These are phyloP conservation scores for Berberis vulgaris DNA, from an alignment of 164 flowering plant genomes.

Conservation along the genomic window DNA sequence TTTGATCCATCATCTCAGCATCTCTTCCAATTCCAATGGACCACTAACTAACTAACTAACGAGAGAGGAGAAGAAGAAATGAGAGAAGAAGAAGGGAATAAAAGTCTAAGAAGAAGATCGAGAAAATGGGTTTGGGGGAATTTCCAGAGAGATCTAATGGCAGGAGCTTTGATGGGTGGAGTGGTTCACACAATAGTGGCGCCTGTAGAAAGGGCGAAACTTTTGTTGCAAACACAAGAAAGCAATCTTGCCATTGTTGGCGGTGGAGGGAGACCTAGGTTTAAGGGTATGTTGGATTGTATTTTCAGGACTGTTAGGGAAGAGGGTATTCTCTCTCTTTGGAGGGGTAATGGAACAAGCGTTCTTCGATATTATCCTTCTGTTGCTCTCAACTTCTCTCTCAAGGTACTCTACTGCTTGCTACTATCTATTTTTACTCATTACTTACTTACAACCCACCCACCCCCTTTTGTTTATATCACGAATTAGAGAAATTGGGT, in stretches of 20 bases:
- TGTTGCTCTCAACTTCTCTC: conserved; percentile 96
- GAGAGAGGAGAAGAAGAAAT: conserved; percentile 1
- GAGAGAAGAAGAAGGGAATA: conserved; percentile 1
- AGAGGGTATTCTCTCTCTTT: conserved; percentile 80
- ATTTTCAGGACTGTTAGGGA: conserved; percentile 62
- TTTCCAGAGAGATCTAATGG: conserved; percentile 75
- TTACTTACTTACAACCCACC: no score
- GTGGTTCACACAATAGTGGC: conserved; percentile 92
- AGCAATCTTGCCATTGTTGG: conserved; percentile 71
- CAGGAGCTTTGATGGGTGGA: conserved; percentile 91
- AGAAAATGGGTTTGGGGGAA: conserved; percentile 19
- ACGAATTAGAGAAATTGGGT: no score
- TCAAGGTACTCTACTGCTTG: conserved; percentile 46
- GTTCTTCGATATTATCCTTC: conserved; percentile 93
- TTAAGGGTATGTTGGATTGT: conserved; percentile 88
- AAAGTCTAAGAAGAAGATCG: not conserved
- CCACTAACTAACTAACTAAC: no score
- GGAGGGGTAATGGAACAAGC: conserved; percentile 96
- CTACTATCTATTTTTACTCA: no score
- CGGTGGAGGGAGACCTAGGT: conserved; percentile 53
- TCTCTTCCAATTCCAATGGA: no score
- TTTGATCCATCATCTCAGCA: no score
- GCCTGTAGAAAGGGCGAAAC: conserved; percentile 89
- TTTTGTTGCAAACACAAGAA: conserved; percentile 90
- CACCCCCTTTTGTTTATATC: no score